phyloP scores from a whole-genome alignment of 1,284 basidiomycete genomes.

The Trichosporon coremiiforme region DNA sequence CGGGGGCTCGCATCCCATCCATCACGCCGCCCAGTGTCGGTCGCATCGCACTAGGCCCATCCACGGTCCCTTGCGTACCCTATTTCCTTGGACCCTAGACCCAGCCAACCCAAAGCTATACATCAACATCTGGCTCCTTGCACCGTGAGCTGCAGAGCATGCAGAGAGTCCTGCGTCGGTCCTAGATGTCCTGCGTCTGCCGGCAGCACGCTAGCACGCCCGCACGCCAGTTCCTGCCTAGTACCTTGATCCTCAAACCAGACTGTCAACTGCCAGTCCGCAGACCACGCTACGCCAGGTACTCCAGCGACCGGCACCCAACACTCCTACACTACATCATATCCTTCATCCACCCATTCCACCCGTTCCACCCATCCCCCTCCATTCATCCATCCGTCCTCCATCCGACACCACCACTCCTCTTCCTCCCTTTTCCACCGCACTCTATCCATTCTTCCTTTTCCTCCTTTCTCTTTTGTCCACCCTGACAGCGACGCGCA shows the following conservation, averaged over 20 bases:
- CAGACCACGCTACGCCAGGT: background rate
- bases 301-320: conserved; percentile 11
- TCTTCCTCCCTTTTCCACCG: conserved; percentile 3
- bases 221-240: background rate
- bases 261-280: background rate
- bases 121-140: background rate
- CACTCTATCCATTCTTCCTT: background rate
- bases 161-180: background rate
- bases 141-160: background rate
- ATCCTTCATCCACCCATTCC: conserved; percentile 19
- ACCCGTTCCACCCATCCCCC: conserved; percentile 3
- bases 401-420: conserved; percentile 7
- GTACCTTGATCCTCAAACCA: conserved; percentile 19
- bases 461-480: background rate
- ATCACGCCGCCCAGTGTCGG: conserved; percentile 12
- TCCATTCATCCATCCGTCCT: conserved; percentile 4
- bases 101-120: conserved; percentile 19
- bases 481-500: background rate
- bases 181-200: background rate
- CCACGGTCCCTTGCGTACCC: conserved; percentile 18
- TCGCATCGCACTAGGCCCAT: conserved; percentile 19
- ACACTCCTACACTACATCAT: conserved; percentile 15
- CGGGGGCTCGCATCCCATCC: background rate
- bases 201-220: conserved; percentile 13
- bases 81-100: conserved; percentile 15